A percentile compares a stretch with the other conserved stretches of the same genome.
Conservation (phyloP, 2,329 filamentous ascomycete genomes). For the Cercospora zeae-maydis region DNA sequence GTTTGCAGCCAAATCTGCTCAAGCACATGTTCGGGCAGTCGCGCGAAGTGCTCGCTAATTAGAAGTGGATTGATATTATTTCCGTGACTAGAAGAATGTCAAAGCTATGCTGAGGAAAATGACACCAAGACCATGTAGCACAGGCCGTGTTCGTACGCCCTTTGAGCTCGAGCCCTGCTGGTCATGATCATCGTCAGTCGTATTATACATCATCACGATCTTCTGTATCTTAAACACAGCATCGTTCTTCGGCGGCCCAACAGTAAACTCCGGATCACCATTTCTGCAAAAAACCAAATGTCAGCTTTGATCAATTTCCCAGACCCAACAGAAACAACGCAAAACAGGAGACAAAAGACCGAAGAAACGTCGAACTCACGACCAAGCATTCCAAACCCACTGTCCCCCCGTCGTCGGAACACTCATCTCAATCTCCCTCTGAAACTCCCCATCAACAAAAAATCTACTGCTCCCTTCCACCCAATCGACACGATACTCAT, state of each 20-base stretch:
- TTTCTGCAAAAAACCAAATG: slow-evolving; percentile 7
- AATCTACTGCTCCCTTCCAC: slow-evolving; percentile 13
- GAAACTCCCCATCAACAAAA: slow-evolving; percentile 21
- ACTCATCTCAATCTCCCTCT: slow-evolving; percentile 14
- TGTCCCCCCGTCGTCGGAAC: slow-evolving; percentile 20
- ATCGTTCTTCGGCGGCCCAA: slow-evolving; percentile 25
- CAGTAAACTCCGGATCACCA: slow-evolving; percentile 22
- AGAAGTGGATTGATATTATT: no score
- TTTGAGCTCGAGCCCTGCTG: not conserved
- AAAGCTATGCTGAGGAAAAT: not conserved
- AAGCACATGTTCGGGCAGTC: no score
- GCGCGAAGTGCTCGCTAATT: no score
- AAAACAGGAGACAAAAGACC: no score
- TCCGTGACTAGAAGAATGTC: not conserved
- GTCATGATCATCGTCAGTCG: not conserved
- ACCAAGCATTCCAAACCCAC: slow-evolving; percentile 29
- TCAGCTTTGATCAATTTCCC: no score
- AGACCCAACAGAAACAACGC: not conserved
- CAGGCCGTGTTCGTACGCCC: not conserved
- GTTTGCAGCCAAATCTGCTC: no score
- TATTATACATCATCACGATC: slow-evolving; percentile 28
- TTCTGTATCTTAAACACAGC: slow-evolving; percentile 26
- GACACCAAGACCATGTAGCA: not conserved
- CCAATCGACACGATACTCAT: slow-evolving; percentile 29
- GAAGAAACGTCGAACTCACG: slow-evolving; percentile 14